Conservation (phyloP, 2,329 filamentous ascomycete species). For the Arthrobotrys entomopaga region DNA sequence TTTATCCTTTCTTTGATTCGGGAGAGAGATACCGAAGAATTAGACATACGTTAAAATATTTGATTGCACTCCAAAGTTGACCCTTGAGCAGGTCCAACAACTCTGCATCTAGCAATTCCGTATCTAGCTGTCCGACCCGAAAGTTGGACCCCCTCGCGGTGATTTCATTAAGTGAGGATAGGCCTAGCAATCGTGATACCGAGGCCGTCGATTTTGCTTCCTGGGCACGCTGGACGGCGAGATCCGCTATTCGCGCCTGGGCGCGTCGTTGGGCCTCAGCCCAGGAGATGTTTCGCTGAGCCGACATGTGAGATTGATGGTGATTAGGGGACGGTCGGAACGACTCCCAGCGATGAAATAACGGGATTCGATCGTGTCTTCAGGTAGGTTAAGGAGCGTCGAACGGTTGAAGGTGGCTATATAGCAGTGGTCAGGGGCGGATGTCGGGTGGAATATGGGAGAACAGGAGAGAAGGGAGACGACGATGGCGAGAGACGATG, state of each 20-base stretch:
- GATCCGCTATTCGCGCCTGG: constrained; percentile 57
- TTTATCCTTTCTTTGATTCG: constrained; percentile 1
- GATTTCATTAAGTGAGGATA: constrained; percentile 42
- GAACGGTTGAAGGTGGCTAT: background rate
- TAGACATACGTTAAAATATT: constrained; percentile 76
- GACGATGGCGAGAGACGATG: constrained; percentile 7
- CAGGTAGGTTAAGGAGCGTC: background rate
- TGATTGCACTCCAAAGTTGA: constrained; percentile 87
- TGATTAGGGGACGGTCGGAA: background rate
- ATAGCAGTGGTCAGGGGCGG: background rate
- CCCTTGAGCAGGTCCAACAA: constrained; percentile 83
- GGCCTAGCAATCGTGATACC: constrained; percentile 45
- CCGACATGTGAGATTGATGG: constrained; percentile 31
- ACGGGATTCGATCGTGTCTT: background rate
- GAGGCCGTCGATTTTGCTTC: constrained; percentile 49
- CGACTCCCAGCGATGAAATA: background rate
- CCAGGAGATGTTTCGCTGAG: constrained; percentile 56
- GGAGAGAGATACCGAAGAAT: background rate
- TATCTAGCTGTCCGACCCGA: constrained; percentile 94
- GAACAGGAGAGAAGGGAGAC: constrained; percentile 5
- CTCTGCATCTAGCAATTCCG: constrained; percentile 93
- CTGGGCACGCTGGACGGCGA: constrained; percentile 56
- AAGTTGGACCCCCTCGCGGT: constrained; percentile 75
- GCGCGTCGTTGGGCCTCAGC: constrained; percentile 58
- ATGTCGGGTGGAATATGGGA: background rate